phyloP scores from a whole-genome alignment of 2,329 filamentous ascomycete genomes.

The Catunica adiposa region DNA sequence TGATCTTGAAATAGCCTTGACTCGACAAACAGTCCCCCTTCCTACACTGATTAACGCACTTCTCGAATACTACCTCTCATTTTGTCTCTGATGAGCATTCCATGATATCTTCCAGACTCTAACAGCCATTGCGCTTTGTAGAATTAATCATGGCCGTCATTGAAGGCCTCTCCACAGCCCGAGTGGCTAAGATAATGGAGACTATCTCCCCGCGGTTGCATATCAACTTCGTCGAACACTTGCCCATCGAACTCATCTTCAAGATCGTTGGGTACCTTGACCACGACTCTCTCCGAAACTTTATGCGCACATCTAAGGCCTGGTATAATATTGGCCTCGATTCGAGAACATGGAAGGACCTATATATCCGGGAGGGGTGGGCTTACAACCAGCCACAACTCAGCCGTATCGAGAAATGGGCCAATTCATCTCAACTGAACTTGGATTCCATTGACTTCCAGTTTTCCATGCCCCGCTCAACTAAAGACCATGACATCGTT shows the following conservation, averaged over 20 bases:
- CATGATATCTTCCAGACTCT: neutral
- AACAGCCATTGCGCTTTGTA: conserved; percentile 23
- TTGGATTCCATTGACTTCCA: conserved; percentile 8
- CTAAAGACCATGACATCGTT: conserved; percentile 1
- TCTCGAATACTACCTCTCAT: neutral
- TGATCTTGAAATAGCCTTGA: neutral
- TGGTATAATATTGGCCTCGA: conserved; percentile 76
- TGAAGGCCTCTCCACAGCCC: conserved; percentile 60
- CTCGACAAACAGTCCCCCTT: neutral
- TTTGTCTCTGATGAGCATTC: neutral
- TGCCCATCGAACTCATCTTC: conserved; percentile 81
- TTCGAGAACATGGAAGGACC: conserved; percentile 65
- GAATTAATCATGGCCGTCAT: conserved; percentile 69
- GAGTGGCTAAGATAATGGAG: conserved; percentile 65
- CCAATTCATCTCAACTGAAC: conserved; percentile 13
- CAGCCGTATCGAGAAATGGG: conserved; percentile 18
- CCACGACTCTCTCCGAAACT: conserved; percentile 60
- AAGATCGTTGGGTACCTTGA: conserved; percentile 79
- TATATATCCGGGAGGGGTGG: conserved; percentile 82
- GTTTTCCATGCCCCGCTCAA: conserved; percentile 1
- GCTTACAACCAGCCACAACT: conserved; percentile 52
- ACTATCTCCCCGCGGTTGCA: conserved; percentile 69
- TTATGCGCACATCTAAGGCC: conserved; percentile 59
- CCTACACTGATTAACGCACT: too few species aligned
- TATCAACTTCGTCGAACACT: conserved; percentile 64